Conservation (phyloP, 1,284 basidiomycete genomes). For the Malassezia furfur region DNA sequence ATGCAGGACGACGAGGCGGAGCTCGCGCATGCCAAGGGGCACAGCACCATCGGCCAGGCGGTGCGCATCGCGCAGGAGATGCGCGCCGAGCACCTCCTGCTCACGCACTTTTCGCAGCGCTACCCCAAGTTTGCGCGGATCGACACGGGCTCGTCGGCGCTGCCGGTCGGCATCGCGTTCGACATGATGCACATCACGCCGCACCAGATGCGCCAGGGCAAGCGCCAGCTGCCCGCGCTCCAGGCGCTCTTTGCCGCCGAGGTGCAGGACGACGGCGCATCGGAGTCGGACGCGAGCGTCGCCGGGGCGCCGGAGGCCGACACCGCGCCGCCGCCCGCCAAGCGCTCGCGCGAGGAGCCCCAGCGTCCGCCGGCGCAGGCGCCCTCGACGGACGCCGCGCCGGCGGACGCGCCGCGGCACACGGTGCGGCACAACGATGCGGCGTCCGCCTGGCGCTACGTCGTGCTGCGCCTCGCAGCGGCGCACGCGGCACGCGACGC, state of each 20-base stretch:
- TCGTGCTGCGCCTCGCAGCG: constrained; percentile 7
- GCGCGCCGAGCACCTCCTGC: constrained; percentile 67
- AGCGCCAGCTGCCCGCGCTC: constrained; percentile 63
- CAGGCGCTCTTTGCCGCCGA: constrained; percentile 60
- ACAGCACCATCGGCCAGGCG: constrained; percentile 81
- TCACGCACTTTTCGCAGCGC: constrained; percentile 90
- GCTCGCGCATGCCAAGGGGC: constrained; percentile 67
- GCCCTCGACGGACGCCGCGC: too few species aligned
- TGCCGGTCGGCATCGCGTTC: constrained; percentile 61
- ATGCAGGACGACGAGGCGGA: constrained; percentile 61
- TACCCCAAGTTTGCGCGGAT: constrained; percentile 73
- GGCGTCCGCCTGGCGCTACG: constrained; percentile 6
- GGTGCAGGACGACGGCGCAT: constrained; percentile 53
- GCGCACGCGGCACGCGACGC: constrained; percentile 13
- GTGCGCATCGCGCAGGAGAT: constrained; percentile 64
- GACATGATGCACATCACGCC: constrained; percentile 67
- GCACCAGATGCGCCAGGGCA: constrained; percentile 71
- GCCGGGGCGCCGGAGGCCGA: not conserved
- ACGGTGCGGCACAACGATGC: not conserved
- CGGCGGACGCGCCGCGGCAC: too few species aligned
- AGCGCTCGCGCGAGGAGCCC: not conserved
- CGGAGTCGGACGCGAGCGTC: not conserved
- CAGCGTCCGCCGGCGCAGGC: too few species aligned
- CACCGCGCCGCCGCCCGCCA: not conserved
- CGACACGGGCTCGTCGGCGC: constrained; percentile 17